phyloP scores from a whole-genome alignment of 2,329 filamentous ascomycete genomes.

The Talaromyces amestolkiae region DNA sequence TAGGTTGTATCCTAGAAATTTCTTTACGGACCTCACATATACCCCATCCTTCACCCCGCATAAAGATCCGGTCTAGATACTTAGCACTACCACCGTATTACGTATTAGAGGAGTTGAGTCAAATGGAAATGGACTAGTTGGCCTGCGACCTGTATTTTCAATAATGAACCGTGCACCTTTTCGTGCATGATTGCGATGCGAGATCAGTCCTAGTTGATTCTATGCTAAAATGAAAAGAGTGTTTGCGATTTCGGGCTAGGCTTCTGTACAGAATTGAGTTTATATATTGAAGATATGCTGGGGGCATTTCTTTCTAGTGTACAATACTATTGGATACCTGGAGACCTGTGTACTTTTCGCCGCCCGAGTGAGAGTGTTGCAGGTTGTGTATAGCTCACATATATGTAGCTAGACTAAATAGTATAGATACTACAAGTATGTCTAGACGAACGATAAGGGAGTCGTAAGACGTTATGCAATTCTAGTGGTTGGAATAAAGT shows the following conservation, averaged over 20 bases:
- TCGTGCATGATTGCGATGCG: not conserved
- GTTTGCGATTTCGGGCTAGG: not conserved
- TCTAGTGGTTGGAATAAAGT: not conserved
- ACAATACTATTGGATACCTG: not conserved
- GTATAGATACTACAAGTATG: not conserved
- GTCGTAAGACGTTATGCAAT: not conserved
- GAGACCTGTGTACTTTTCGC: not conserved
- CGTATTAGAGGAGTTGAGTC: not conserved
- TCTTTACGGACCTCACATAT: not conserved
- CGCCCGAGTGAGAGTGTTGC: not conserved
- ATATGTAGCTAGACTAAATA: not conserved
- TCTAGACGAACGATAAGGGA: not conserved
- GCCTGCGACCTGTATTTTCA: not conserved
- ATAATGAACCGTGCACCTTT: not conserved
- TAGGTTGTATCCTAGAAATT: not conserved
- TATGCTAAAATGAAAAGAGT: not conserved
- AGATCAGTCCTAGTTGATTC: not conserved
- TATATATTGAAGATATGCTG: not conserved
- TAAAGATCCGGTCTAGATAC: not conserved
- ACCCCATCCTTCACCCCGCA: not conserved
- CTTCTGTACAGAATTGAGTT: not conserved
- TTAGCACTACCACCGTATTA: not conserved
- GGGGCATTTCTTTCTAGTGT: not conserved
- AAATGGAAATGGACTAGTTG: not conserved
- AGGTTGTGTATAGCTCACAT: not conserved